Conservation (phyloP, 2,329 filamentous ascomycete genomes). For the Penicillium verrucosum region DNA sequence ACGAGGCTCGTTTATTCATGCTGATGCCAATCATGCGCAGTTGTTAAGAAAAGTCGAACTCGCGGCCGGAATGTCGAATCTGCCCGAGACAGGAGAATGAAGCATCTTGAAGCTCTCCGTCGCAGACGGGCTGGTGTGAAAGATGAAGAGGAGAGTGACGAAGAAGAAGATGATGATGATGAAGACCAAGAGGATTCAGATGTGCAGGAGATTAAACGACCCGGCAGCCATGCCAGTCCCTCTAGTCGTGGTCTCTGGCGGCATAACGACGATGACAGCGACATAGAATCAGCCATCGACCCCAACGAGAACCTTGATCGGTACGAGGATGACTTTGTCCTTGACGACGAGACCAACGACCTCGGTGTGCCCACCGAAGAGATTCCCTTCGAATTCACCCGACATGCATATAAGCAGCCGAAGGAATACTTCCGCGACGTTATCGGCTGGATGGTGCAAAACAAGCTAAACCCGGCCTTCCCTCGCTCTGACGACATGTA, state of each 20-base stretch:
- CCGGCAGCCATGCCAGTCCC: background rate
- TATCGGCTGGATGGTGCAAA: slow-evolving; percentile 78
- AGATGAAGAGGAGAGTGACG: slow-evolving; percentile 22
- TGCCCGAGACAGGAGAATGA: slow-evolving; percentile 37
- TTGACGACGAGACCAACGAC: slow-evolving; percentile 58
- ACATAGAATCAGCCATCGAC: slow-evolving; percentile 28
- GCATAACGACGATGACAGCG: slow-evolving; percentile 26
- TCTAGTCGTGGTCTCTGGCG: slow-evolving; percentile 5
- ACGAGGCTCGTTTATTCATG: background rate
- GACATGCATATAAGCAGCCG: slow-evolving; percentile 62
- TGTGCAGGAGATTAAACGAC: slow-evolving; percentile 9
- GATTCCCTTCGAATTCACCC: slow-evolving; percentile 68
- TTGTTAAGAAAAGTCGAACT: slow-evolving; percentile 40
- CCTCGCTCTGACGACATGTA: slow-evolving; percentile 63
- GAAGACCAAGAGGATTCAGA: slow-evolving; percentile 17
- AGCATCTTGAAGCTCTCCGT: slow-evolving; percentile 43
- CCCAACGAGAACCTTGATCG: slow-evolving; percentile 50
- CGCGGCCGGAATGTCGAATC: slow-evolving; percentile 41
- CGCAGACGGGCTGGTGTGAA: slow-evolving; percentile 43
- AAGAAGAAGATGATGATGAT: slow-evolving; percentile 7
- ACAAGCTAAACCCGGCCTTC: slow-evolving; percentile 71
- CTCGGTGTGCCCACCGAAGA: slow-evolving; percentile 56
- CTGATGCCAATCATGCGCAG: slow-evolving; percentile 18
- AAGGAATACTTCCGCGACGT: slow-evolving; percentile 71
- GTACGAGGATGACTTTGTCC: slow-evolving; percentile 64